Evolutionary conservation across 2,329 filamentous ascomycete species (phyloP).

Genomic region (Fusarium sp.): DNA sequence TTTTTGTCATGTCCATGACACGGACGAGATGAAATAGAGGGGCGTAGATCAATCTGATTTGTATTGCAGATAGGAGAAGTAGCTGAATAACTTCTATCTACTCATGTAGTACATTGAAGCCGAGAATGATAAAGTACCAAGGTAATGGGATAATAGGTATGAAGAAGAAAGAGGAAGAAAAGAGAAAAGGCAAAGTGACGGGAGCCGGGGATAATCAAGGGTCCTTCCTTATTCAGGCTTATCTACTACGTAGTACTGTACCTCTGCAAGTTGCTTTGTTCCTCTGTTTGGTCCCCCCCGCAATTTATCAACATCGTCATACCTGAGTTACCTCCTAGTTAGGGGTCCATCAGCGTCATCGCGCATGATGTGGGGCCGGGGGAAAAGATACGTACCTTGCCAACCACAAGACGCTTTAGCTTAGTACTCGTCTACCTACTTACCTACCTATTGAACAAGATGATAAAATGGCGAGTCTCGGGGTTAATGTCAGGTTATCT

Average conservation of each 20-base stretch:
- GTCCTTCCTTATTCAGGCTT: slow-evolving; percentile 11
- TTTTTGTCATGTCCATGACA: not conserved
- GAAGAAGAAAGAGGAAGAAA: not conserved
- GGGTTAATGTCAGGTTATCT: not conserved
- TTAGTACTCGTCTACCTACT: too few species aligned
- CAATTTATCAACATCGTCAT: slow-evolving; percentile 31
- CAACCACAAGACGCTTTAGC: too few species aligned
- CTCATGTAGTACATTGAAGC: not conserved
- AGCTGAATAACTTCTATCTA: not conserved
- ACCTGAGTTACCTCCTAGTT: too few species aligned
- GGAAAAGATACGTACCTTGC: not conserved
- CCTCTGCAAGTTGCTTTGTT: not conserved
- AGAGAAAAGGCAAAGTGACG: not conserved
- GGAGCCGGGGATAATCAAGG: not conserved
- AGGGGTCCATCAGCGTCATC: slow-evolving; percentile 39
- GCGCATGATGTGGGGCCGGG: slow-evolving; percentile 12
- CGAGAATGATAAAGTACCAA: not conserved
- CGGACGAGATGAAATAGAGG: not conserved
- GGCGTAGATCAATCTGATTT: not conserved
- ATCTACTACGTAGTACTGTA: not conserved
- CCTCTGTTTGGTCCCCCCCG: not conserved
- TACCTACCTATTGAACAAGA: too few species aligned
- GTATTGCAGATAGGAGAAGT: not conserved
- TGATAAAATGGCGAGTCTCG: not conserved
- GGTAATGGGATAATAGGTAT: too few species aligned